Base-by-base conservation (phyloP, 2,329 filamentous ascomycete species). In the Xylaria sp. region DNA sequence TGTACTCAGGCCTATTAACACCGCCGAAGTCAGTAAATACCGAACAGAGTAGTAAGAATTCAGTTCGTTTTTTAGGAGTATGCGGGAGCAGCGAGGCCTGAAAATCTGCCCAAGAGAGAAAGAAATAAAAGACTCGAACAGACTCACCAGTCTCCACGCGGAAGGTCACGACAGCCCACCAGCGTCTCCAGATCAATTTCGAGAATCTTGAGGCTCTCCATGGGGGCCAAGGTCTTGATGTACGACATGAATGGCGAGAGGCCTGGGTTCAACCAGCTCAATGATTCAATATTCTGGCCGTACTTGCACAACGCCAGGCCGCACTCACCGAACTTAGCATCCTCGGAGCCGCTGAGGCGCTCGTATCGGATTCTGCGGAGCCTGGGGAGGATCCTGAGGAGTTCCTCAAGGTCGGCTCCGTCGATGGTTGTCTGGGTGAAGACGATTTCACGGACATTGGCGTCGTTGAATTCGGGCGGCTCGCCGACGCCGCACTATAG, bases 161-260 rank as follows among this genome's bases (percentile, higher is more conserved):
- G 59, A 15, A 33, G 47, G 1, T 40, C 19, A 15, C 7, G 56
- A 47, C 57, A 65, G n/a, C 60, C 63, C 17, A 56, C 49, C 17
- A 66, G 60, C 5, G 60, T 4, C 38, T 66, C 63, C 12, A 66
- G 57, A 15, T 51, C 11, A 1, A 60, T 45, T 11, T 63, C 60
- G 4, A 66, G 57, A 1, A 37, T 38, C 49, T 51, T 55, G 43
- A 66, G 61, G 2, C 37, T 33, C 2, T 0, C 1, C 4, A 60
- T n/a, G 1, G 0, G 4, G 1, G 35, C 11, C 1, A 64, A 31
- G 0, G 53, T 37, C 2, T 33, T 38, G 14, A 66, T 7, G 2
- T 17, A 12, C 0, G 25, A 5, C 2, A 0, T 2, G 37, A 66
- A 64, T 2, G 60, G 38, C 17, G 43, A 5, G 1, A 17, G 5